Percentiles rank a stretch among this genome's conserved stretches.
Evolutionary conservation across 495 filamentous ascomycete genomes (phyloP).

Genomic region (Corynascus novoguineensis): DNA sequence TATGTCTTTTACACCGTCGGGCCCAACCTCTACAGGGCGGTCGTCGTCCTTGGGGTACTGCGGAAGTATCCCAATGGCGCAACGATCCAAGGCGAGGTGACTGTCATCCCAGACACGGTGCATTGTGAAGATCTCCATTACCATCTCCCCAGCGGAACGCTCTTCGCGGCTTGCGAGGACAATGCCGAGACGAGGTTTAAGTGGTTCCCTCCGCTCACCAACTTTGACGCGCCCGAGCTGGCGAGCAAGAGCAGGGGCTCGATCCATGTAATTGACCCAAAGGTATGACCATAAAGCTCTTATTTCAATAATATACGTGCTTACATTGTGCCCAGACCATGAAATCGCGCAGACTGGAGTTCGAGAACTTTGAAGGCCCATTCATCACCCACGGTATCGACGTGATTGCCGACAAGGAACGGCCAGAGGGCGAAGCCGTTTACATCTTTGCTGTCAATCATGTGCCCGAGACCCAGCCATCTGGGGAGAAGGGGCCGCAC

Average conservation of each 20-base stretch:
- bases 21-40: conserved; percentile 7
- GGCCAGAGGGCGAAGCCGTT: conserved; percentile 41
- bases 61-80: conserved; percentile 19
- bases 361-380: conserved; percentile 48
- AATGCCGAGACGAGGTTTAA: conserved; percentile 38
- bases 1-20: conserved; percentile 16
- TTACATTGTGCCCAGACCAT: conserved; percentile 39
- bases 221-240: conserved; percentile 34
- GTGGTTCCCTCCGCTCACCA: conserved; percentile 53
- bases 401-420: conserved; percentile 44
- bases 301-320: not conserved
- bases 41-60: conserved; percentile 23
- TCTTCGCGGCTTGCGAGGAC: conserved; percentile 57
- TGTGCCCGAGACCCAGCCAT: conserved; percentile 26
- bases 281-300: conserved; percentile 31
- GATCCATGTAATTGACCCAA: conserved; percentile 52
- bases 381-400: conserved; percentile 60
- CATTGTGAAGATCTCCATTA: conserved; percentile 59
- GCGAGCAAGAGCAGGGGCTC: conserved; percentile 35
- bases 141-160: conserved; percentile 40
- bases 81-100: conserved; percentile 14
- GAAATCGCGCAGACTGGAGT: conserved; percentile 41
- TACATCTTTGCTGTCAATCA: conserved; percentile 62
- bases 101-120: conserved; percentile 47
- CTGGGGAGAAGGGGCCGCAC: conserved; percentile 16